These are phyloP conservation scores for Plasmodium inui DNA, from an alignment of 169 alveolate species.

Conservation along the genomic window DNA sequence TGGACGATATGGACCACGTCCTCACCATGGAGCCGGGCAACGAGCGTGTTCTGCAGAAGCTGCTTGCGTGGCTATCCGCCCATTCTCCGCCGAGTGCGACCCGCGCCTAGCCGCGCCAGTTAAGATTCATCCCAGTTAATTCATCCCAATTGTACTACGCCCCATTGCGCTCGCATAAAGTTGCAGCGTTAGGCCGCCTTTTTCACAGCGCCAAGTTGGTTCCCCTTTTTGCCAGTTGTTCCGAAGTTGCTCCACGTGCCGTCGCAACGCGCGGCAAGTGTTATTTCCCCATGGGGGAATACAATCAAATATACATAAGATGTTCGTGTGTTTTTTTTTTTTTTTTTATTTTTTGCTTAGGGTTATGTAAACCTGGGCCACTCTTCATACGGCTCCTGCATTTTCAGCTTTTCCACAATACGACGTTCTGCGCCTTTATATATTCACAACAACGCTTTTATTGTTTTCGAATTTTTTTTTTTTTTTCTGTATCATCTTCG, in stretches of 20 bases:
- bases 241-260: neutral
- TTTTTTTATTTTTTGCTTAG: neutral
- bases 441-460: neutral
- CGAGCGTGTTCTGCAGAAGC: constrained; percentile 19
- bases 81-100: neutral
- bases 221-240: neutral
- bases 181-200: neutral
- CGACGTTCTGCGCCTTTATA: neutral
- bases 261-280: neutral
- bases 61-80: neutral
- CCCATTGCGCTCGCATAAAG: neutral
- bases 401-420: neutral
- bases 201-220: neutral
- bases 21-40: constrained; percentile 63
- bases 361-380: neutral
- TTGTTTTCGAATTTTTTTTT: neutral
- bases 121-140: neutral
- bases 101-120: neutral
- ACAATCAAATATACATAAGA: neutral
- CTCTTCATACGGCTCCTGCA: neutral
- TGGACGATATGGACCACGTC: constrained; percentile 56
- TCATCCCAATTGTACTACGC: neutral
- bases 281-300: neutral
- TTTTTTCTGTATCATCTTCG: neutral
- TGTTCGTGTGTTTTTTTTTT: neutral